Base-by-base conservation (phyloP, 192 early-diverging fungal genomes). In the Obelidium mucronatum region DNA sequence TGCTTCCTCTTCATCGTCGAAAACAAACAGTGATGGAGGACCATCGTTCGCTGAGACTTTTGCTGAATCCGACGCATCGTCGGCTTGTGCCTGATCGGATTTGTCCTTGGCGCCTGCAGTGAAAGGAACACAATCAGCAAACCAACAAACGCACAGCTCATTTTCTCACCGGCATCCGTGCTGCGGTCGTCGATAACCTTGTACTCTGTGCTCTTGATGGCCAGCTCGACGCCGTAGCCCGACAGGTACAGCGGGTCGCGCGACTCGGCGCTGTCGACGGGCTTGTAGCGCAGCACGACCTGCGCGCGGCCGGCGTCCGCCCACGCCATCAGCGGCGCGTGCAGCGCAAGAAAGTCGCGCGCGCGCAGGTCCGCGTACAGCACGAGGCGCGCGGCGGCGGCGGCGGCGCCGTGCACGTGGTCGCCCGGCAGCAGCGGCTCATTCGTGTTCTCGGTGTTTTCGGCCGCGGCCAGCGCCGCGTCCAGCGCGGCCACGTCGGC, bases 191-290 rank as follows among this genome's bases (percentile, higher is more conserved):
- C 97, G 44, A 93, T 92, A 24, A 96, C 96, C 80, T 94, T 92
- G 83, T 99, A 99, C 77, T 99, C 98, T 6, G 95, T 95, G 62
- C 89, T 97, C 82, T 99, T 99, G n/a, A 99, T 74, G 15, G 90
- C 92, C 42, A 99, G 85, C 78, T 96, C 95, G 8, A 95, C 95
- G 1, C 96, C 96, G 69, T 97, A 99, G 67, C 98, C 98, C 13
- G 91, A 80, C 33, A 99, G 80, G 13, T 84, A 75, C 28, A 96
- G 73, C 19, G 77, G 80, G 44, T n/a, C 44, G 4, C 11, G 17
- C 13, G 8, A 15, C 26, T 13, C 31, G 3, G 1, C 26, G 0
- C 22, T 13, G 1, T 31, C 22, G 1, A 59, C 30, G 0, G 88
- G 74, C 11, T 91, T 92, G 53, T 93, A 97, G 42, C 96, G 88